These are phyloP conservation scores for Chaetomiaceae sp. DNA, from an alignment of 2,329 filamentous ascomycete species.

Conservation along the genomic window DNA sequence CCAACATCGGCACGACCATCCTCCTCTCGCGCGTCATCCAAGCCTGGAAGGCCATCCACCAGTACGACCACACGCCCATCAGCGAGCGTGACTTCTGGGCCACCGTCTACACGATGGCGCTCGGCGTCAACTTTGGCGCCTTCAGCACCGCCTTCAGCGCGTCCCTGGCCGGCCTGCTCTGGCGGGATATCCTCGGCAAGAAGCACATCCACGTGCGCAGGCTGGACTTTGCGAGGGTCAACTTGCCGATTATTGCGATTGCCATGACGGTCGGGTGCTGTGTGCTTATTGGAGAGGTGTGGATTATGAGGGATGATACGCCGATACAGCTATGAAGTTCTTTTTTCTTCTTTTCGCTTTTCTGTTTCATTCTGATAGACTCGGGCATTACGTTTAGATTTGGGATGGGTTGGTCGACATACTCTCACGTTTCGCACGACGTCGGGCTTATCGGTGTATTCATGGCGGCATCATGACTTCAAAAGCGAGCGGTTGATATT, in stretches of 20 bases:
- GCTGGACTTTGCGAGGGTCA: conserved; percentile 63
- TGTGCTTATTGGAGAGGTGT: conserved; percentile 60
- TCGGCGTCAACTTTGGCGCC: conserved; percentile 70
- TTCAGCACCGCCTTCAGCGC: conserved; percentile 70
- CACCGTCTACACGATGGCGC: conserved; percentile 68
- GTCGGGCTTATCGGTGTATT: too few relatives aligned
- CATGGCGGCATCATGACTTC: too few relatives aligned
- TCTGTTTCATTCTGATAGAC: too few relatives aligned
- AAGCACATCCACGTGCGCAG: conserved; percentile 63
- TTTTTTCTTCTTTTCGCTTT: too few relatives aligned
- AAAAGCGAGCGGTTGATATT: too few relatives aligned
- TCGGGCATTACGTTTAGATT: too few relatives aligned
- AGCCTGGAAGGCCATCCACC: conserved; percentile 59
- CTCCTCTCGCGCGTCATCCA: conserved; percentile 67
- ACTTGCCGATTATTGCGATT: conserved; percentile 66
- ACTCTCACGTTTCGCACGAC: too few relatives aligned
- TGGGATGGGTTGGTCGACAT: too few relatives aligned
- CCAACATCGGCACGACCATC: conserved; percentile 72
- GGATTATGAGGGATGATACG: conserved; percentile 44
- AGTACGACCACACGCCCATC: conserved; percentile 43
- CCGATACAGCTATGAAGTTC: neutral
- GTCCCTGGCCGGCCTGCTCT: conserved; percentile 65
- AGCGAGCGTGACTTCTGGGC: conserved; percentile 66
- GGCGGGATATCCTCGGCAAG: conserved; percentile 63
- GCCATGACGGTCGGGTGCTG: conserved; percentile 60